phyloP scores from a whole-genome alignment of 495 filamentous ascomycete genomes.

The Astrothelium macrocarpum region DNA sequence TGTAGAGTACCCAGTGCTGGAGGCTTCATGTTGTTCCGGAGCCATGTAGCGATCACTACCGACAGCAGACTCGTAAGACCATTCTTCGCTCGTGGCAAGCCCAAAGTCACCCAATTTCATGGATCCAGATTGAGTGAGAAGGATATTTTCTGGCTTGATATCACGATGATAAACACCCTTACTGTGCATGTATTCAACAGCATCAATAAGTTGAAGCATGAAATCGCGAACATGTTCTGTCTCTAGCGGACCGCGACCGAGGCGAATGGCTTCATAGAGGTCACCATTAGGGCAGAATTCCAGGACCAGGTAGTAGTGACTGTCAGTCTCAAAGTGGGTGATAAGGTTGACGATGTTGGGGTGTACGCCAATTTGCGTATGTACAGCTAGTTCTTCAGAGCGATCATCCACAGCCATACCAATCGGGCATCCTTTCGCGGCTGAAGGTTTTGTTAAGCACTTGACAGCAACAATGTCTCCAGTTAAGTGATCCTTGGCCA shows the following conservation, averaged over 20 bases:
- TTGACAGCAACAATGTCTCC: conserved; percentile 84
- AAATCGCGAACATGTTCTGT: conserved; percentile 94
- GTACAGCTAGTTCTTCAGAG: conserved; percentile 79
- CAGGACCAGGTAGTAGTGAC: conserved; percentile 83
- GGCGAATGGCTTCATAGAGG: conserved; percentile 91
- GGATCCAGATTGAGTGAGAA: conserved; percentile 70
- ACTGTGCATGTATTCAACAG: conserved; percentile 81
- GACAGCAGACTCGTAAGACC: conserved; percentile 83
- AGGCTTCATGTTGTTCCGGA: conserved; percentile 89
- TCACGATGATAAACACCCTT: conserved; percentile 93
- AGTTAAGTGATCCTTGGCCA: conserved; percentile 68
- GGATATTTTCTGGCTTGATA: conserved; percentile 99
- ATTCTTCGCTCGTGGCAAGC: conserved; percentile 72
- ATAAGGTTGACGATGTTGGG: conserved; percentile 90
- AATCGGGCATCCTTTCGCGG: conserved; percentile 41
- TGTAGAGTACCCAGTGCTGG: conserved; percentile 77
- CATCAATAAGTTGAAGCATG: conserved; percentile 88
- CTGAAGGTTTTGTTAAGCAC: conserved; percentile 68
- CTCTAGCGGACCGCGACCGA: conserved; percentile 75
- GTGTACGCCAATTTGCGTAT: conserved; percentile 66
- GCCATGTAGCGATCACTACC: conserved; percentile 99
- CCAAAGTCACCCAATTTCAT: conserved; percentile 98
- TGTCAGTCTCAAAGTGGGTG: conserved; percentile 82
- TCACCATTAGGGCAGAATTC: conserved; percentile 96
- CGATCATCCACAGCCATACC: conserved; percentile 61